phyloP scores from a whole-genome alignment of 106 monocot genomes.

The Allium sativum region DNA sequence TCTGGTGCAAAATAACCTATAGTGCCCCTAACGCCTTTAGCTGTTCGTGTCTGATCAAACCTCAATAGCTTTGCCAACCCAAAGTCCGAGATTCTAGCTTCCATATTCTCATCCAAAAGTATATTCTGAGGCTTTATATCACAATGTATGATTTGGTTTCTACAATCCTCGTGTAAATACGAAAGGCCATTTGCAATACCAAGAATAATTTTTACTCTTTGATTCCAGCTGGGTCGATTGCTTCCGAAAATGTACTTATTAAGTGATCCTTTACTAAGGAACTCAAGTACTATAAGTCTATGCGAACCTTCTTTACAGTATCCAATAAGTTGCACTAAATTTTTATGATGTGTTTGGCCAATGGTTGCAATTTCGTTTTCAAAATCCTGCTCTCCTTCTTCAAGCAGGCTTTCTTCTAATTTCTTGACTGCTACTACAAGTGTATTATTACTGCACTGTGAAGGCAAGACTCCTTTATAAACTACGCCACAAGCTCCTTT shows the following conservation, averaged over 20 bases:
- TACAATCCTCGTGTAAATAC: slow-evolving; percentile 38
- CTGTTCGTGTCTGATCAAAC: no score
- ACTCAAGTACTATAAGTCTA: slow-evolving; percentile 26
- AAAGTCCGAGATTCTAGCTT: no score
- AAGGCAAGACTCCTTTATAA: slow-evolving; percentile 7
- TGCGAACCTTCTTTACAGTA: slow-evolving; percentile 30
- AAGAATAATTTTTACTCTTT: slow-evolving; percentile 17
- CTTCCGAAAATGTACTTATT: slow-evolving; percentile 11
- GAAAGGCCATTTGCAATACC: slow-evolving; percentile 23
- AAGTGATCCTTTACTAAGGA: slow-evolving; percentile 27
- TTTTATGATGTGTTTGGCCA: slow-evolving; percentile 37
- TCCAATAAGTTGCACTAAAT: slow-evolving; percentile 23
- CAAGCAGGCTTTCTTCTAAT: not conserved
- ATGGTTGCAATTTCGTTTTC: slow-evolving; percentile 17
- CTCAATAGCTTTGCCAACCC: no score
- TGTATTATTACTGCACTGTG: not conserved
- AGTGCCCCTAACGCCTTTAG: slow-evolving; percentile 14
- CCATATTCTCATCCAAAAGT: no score
- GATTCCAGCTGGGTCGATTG: slow-evolving; percentile 16
- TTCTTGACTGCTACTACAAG: slow-evolving; percentile 19
- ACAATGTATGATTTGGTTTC: slow-evolving; percentile 12
- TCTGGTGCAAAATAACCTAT: slow-evolving; percentile 38
- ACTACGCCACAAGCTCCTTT: slow-evolving; percentile 27
- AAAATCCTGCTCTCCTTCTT: slow-evolving; percentile 19
- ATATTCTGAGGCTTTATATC: not conserved